Evolutionary conservation across 1,139 yeast genomes (phyloP), one percentile per base, ranked within the genome.

Genomic region (Lizanozyma gosingica): DNA sequence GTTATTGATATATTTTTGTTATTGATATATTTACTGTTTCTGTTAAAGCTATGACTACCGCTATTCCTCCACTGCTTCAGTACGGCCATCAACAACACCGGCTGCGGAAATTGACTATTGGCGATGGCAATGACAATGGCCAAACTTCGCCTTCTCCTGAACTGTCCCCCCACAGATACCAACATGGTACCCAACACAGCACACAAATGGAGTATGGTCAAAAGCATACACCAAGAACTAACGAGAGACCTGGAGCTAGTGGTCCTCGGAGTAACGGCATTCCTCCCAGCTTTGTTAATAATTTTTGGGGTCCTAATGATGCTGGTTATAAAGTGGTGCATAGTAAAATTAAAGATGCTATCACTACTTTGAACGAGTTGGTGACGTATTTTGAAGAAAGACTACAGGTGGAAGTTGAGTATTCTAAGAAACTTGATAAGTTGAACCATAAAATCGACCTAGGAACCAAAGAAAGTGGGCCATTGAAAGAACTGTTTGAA

Each of bases 391-490:
- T 73, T 51, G 62, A 62, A 38, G 78, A 75, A 43, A 56, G 81
- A 37, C 64, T 75, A 2, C 64, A 71, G 6, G 72, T 87, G 35
- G 96, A 87, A 52, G 83, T 78, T 46, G 95, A 87, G 16, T 84
- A 84, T 53, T 64, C 79, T 37, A 71, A 75, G 45, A 70, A 67
- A 46, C 56, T 83, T 46, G 68, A 63, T 35, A 60, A 66, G 18
- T 62, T 87, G 17, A 66, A 84, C 34, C 60, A 64, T 41, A 71
- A 68, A 36, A 40, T 49, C 39, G 54, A 66, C 1, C 56, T 82
- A 2, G 90, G 90, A 0, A 57, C 75, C 2, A 63, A 63, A 42
- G 95, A 85, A 52, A 67, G 76, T 0, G 87, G 78, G 1, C 60
- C 78, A 0, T 59, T 83, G 43, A 77, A 73, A 51, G 65, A 67